phyloP scores from a whole-genome alignment of 257 asterid genomes.

The Cinchona pubescens region DNA sequence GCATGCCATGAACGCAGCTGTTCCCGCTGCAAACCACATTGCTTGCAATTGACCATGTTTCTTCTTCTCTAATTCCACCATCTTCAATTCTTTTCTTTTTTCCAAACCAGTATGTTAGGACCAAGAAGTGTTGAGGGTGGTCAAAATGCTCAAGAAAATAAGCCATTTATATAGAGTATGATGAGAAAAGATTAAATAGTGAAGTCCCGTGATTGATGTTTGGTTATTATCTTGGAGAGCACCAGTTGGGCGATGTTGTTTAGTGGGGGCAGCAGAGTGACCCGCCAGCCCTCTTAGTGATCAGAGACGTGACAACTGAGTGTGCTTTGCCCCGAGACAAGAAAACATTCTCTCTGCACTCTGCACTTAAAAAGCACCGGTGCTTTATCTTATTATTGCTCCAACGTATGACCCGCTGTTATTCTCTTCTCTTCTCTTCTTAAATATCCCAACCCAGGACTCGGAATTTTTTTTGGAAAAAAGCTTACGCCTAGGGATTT shows the following conservation, averaged over 20 bases:
- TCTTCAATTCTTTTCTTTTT: conserved; percentile 1
- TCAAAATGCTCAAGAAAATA: not conserved
- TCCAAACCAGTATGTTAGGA: not conserved
- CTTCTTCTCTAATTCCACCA: conserved; percentile 39
- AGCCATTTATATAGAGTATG: conserved; percentile 28
- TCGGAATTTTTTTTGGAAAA: no score
- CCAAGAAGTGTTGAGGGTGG: not conserved
- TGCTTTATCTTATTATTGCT: conserved; percentile 44
- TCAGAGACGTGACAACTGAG: conserved; percentile 38
- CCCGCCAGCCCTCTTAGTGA: conserved; percentile 40
- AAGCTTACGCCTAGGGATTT: no score
- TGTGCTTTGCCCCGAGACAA: conserved; percentile 47
- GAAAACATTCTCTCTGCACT: conserved; percentile 54
- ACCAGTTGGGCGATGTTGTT: conserved; percentile 9
- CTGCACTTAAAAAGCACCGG: conserved; percentile 27
- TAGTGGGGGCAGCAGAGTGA: conserved; percentile 23
- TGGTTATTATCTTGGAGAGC: conserved; percentile 1
- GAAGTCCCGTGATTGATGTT: not conserved
- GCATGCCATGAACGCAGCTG: conserved; percentile 80
- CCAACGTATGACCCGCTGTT: conserved; percentile 7
- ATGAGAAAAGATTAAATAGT: not conserved
- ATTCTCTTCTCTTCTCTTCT: conserved; percentile 4
- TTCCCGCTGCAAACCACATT: conserved; percentile 85
- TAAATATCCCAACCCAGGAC: no score
- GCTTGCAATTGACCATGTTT: conserved; percentile 55